These are phyloP conservation scores for Pyronema domesticum DNA, from an alignment of 495 filamentous ascomycete species.

Conservation along the genomic window DNA sequence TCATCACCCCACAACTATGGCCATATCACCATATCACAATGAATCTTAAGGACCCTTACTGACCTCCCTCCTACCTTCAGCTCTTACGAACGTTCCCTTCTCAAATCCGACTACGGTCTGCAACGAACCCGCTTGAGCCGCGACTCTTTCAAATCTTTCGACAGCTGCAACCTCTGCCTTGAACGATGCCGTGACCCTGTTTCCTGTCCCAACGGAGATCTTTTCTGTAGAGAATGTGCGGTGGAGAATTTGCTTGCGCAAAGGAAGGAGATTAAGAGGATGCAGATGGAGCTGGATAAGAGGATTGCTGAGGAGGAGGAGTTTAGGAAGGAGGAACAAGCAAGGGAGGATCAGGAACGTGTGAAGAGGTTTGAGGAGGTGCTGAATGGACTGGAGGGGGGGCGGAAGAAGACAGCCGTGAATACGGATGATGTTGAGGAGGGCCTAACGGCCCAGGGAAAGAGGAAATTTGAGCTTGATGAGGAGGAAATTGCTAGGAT, in stretches of 20 bases:
- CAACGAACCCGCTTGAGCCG: constrained; percentile 72
- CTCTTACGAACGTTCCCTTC: constrained; percentile 67
- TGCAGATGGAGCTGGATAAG: constrained; percentile 48
- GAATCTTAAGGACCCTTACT: no score
- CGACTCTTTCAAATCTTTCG: constrained; percentile 88
- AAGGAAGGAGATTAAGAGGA: constrained; percentile 76
- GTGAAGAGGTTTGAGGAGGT: constrained; percentile 46
- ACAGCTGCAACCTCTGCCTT: constrained; percentile 75
- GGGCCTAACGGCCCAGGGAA: constrained; percentile 23
- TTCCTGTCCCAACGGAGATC: constrained; percentile 53
- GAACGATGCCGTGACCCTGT: constrained; percentile 70
- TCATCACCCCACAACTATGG: no score
- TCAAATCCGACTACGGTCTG: constrained; percentile 63
- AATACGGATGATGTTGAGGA: constrained; percentile 26
- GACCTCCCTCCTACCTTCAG: not conserved
- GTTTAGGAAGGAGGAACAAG: constrained; percentile 33
- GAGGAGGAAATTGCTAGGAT: constrained; percentile 60
- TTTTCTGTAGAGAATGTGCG: constrained; percentile 96
- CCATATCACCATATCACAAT: no score
- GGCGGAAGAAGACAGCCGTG: constrained; percentile 28
- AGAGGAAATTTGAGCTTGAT: constrained; percentile 70
- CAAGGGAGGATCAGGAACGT: constrained; percentile 40
- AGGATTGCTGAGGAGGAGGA: constrained; percentile 39
- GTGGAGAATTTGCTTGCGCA: constrained; percentile 79
- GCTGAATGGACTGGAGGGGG: constrained; percentile 48